Evolutionary conservation across 176 grass and related monocot genomes (phyloP), one percentile per base, ranked within the genome.

Genomic region (Oryza longistaminata): DNA sequence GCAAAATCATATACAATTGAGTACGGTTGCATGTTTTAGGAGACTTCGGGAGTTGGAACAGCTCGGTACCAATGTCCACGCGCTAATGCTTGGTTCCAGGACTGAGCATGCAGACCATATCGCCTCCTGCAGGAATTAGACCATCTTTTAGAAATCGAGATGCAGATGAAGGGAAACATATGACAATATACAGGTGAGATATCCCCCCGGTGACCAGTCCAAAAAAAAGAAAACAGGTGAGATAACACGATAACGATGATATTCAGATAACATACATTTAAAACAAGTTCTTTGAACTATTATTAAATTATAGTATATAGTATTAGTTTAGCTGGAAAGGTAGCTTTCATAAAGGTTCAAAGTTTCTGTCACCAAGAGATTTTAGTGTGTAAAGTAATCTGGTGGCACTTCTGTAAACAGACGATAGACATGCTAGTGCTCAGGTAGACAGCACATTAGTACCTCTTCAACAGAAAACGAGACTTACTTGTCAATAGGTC

Each of bases 401-500:
- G 19, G 34, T 27, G 43, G 9, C 7, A 81, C 9, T 75, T 68
- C 17, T 50, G 9, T 26, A 52, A 45, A 66, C 21, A 2, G 12
- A 75, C 11, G 8, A 82, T 9, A 76, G 19, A 26, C 16, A 68
- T 31, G 34, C 33, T 60, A 50, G 46, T 45, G 39, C 71, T 61
- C 58, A 62, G 19, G 58, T 0, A 62, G 13, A 24, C 9, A 45
- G 13, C 15, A 33, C 67, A 58, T 8, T 8, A n/a, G 64, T 11
- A 74, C 68, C 58, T 68, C 39, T 80, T 84, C 33, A 76, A 40
- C 9, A 84, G 16, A 75, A 62, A 84, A 66, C 17, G 70, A 76
- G 14, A 49, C 85, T 65, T 81, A 91, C 76, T 71, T 76, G 31
- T 45, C 70, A 80, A 76, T 9, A 26, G 65, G 35, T 76, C 26